Evolutionary conservation across 2,329 filamentous ascomycete genomes (phyloP).

Genomic region (Diaporthe sp.): DNA sequence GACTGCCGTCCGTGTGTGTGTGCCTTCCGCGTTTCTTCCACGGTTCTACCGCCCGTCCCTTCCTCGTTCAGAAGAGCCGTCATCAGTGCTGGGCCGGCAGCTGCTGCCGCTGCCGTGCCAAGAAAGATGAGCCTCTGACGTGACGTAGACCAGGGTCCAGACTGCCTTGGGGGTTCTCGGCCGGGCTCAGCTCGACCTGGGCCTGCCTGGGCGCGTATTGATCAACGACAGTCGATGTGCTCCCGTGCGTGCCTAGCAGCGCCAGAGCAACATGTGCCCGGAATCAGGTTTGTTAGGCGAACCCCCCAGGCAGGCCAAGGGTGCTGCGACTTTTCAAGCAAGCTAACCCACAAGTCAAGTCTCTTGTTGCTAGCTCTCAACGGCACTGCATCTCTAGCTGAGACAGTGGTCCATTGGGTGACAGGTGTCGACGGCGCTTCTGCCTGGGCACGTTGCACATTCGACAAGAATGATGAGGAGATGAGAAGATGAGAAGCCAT

Average conservation of each 20-base stretch:
- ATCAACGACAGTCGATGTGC: not conserved
- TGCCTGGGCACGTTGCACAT: not conserved
- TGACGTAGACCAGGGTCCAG: conserved; percentile 25
- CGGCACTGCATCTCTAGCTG: not conserved
- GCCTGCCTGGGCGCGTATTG: not conserved
- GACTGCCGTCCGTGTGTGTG: conserved; percentile 1
- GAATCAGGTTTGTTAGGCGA: conserved; percentile 13
- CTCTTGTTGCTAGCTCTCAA: not conserved
- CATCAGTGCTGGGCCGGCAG: conserved; percentile 8
- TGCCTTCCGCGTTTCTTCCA: not conserved
- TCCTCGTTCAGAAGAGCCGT: conserved; percentile 14
- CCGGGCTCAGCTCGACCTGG: conserved; percentile 10
- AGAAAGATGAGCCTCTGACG: conserved; percentile 15
- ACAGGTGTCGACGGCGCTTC: not conserved
- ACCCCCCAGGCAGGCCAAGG: no score
- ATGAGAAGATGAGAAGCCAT: not conserved
- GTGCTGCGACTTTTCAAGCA: not conserved
- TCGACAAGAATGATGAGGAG: not conserved
- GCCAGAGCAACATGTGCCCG: not conserved
- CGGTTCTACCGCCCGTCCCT: not conserved
- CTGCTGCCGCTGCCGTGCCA: not conserved
- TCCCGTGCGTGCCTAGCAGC: not conserved
- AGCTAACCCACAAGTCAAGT: not conserved
- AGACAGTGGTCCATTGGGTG: not conserved
- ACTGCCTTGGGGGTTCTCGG: conserved; percentile 14